Percentiles rank a stretch among this genome's conserved stretches.
These are phyloP conservation scores for Candida succiphila DNA, from an alignment of 805 yeast genomes.

Conservation along the genomic window DNA sequence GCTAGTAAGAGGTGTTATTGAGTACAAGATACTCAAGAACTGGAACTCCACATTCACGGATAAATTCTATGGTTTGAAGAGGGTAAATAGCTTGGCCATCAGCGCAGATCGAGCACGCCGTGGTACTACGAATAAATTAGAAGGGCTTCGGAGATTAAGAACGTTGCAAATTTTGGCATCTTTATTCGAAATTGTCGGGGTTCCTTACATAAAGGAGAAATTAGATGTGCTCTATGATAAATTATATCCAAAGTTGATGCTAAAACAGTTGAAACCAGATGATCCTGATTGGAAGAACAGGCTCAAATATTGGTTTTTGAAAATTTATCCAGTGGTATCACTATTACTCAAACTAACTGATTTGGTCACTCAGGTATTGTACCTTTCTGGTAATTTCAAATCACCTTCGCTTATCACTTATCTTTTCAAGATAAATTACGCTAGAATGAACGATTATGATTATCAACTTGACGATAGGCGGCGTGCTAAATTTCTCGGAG, in stretches of 20 bases:
- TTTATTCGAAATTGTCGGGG: conserved; percentile 49
- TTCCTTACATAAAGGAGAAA: conserved; percentile 64
- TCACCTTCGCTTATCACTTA: conserved; percentile 56
- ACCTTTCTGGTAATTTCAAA: conserved; percentile 55
- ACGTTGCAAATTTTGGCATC: conserved; percentile 42
- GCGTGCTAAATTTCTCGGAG: conserved; percentile 5
- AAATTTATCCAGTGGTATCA: conserved; percentile 51
- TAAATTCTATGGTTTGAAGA: conserved; percentile 81
- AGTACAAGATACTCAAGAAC: conserved; percentile 54
- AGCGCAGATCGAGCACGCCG: conserved; percentile 1
- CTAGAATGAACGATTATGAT: conserved; percentile 48
- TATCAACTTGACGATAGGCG: conserved; percentile 28
- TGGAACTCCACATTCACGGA: conserved; percentile 89
- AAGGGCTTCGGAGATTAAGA: conserved; percentile 42
- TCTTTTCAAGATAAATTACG: conserved; percentile 51
- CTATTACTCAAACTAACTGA: conserved; percentile 36
- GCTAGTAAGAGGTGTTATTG: conserved; percentile 50
- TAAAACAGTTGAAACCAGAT: conserved; percentile 30
- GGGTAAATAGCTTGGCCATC: conserved; percentile 28
- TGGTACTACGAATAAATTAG: conserved; percentile 22
- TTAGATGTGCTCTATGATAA: conserved; percentile 54
- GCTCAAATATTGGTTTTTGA: conserved; percentile 34
- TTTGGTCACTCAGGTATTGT: conserved; percentile 49
- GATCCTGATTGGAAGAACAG: conserved; percentile 16
- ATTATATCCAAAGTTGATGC: conserved; percentile 47